These are phyloP conservation scores for Nicotiana otophora DNA, from an alignment of 257 asterid species.

Conservation along the genomic window DNA sequence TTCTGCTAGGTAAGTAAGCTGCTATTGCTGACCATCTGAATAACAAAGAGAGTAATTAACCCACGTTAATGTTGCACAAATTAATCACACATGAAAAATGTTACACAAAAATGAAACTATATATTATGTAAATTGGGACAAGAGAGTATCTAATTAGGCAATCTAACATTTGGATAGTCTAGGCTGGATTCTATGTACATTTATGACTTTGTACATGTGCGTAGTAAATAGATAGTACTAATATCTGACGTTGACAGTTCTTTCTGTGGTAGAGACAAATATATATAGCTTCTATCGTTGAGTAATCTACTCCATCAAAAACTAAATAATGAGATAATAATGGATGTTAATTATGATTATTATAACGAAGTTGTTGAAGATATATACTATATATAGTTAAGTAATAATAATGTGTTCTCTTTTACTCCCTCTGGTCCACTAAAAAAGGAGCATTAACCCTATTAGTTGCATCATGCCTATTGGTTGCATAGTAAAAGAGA, in stretches of 20 bases:
- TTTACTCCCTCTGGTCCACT: too few relatives aligned
- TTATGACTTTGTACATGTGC: background rate
- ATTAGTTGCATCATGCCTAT: background rate
- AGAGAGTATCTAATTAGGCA: too few relatives aligned
- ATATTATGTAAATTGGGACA: too few relatives aligned
- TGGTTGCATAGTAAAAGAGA: background rate
- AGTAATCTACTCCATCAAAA: background rate
- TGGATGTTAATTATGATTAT: background rate
- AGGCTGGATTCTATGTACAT: background rate
- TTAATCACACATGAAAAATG: background rate
- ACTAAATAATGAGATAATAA: too few relatives aligned
- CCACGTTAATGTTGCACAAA: too few relatives aligned
- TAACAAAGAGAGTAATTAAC: background rate
- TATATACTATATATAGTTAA: too few relatives aligned
- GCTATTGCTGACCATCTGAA: slow-evolving; percentile 31
- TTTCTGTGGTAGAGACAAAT: background rate
- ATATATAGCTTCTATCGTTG: background rate
- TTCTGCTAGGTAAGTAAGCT: slow-evolving; percentile 19
- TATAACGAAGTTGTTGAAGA: background rate
- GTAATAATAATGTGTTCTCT: background rate
- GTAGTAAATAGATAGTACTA: too few relatives aligned
- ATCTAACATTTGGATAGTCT: too few relatives aligned
- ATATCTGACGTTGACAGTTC: background rate
- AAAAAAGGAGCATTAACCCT: background rate
- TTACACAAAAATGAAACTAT: background rate